phyloP scores from a whole-genome alignment of 176 grass and related monocot species.

The Thinopyrum elongatum region DNA sequence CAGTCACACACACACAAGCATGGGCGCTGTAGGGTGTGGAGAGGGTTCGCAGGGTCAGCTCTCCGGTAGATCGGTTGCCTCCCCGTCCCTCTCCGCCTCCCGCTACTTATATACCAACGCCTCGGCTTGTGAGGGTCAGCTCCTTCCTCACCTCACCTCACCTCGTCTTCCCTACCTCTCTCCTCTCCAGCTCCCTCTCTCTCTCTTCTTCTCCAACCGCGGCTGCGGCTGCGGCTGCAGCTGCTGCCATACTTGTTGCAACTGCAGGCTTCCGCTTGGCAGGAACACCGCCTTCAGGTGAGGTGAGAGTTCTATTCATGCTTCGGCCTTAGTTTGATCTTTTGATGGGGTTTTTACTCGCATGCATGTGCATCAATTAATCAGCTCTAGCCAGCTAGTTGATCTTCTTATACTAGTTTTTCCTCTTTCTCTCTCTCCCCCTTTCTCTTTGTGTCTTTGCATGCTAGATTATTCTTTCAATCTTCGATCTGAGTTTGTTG shows the following conservation, averaged over 20 bases:
- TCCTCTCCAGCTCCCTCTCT: neutral
- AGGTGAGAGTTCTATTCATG: neutral
- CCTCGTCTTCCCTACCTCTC: neutral
- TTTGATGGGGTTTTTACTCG: neutral
- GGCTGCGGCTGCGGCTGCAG: too few relatives aligned
- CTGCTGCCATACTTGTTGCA: neutral
- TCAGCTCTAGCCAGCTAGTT: too few relatives aligned
- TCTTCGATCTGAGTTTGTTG: neutral
- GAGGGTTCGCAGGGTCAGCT: neutral
- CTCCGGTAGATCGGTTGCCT: neutral
- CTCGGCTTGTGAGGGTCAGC: neutral
- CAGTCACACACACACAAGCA: neutral
- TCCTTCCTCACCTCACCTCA: neutral
- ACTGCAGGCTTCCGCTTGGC: neutral
- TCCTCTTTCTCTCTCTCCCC: neutral
- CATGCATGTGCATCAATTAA: neutral
- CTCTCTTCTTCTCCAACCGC: neutral
- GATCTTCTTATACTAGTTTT: neutral
- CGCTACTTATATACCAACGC: neutral
- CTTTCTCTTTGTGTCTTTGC: too few relatives aligned
- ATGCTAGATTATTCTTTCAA: too few relatives aligned
- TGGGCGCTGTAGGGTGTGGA: neutral
- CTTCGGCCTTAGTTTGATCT: neutral
- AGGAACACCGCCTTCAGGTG: neutral
- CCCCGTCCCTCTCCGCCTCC: neutral